A percentile compares a stretch with the other conserved stretches of the same genome.
Evolutionary conservation across 2,329 filamentous ascomycete genomes (phyloP).

Genomic region (Lomentospora prolificans): DNA sequence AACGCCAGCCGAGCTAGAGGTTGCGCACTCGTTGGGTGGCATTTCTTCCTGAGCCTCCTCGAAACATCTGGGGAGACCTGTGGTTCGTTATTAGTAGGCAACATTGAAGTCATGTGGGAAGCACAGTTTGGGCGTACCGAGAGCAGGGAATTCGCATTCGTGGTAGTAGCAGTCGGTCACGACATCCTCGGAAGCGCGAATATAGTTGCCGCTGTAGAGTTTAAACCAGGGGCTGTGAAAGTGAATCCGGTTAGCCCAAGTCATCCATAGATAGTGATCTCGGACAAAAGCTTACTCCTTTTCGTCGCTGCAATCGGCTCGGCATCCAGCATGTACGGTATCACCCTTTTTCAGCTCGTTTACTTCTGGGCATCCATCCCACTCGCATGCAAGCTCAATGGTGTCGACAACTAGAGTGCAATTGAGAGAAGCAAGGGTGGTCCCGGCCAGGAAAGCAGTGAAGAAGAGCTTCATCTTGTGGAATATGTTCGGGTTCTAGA

Average conservation of each 20-base stretch:
- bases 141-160: no score
- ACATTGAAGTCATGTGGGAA: no score
- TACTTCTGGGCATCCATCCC: not conserved
- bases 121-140: no score
- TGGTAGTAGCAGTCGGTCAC: not conserved
- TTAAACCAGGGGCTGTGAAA: not conserved
- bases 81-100: no score
- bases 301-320: not conserved
- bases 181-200: not conserved
- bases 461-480: not conserved
- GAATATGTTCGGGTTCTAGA: no score
- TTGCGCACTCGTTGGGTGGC: not conserved
- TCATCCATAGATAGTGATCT: not conserved
- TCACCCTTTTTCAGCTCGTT: not conserved
- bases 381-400: not conserved
- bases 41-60: not conserved
- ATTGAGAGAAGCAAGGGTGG: not conserved
- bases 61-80: not conserved
- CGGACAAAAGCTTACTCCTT: not conserved
- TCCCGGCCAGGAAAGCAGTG: not conserved
- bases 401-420: not conserved
- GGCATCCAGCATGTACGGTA: not conserved
- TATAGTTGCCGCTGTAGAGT: not conserved
- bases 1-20: not conserved
- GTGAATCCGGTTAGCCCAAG: not conserved